phyloP scores from a whole-genome alignment of 495 filamentous ascomycete species.

The Xylaria telfairii region DNA sequence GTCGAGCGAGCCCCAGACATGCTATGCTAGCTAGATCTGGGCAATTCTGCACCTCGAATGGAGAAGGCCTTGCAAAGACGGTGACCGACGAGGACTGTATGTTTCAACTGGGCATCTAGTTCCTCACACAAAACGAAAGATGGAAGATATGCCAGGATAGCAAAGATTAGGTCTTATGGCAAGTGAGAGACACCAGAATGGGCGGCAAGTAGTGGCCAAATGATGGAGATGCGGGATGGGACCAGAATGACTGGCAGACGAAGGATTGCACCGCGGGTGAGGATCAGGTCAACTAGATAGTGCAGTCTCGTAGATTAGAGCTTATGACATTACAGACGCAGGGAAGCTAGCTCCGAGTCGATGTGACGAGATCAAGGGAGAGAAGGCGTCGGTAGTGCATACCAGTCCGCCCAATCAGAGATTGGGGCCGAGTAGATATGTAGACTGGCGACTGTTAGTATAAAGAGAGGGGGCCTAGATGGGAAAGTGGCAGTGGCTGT shows the following conservation, averaged over 20 bases:
- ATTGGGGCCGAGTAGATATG: background rate
- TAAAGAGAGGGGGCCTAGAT: background rate
- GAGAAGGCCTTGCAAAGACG: slow-evolving; percentile 15
- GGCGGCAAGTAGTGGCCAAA: slow-evolving; percentile 20
- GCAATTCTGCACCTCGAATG: slow-evolving; percentile 26
- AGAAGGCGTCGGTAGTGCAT: slow-evolving; percentile 20
- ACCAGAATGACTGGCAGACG: slow-evolving; percentile 24
- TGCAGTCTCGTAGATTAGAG: slow-evolving; percentile 5
- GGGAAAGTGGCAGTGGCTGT: slow-evolving; percentile 10
- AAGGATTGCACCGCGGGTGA: background rate
- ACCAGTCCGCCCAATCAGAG: background rate
- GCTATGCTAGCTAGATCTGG: slow-evolving; percentile 24
- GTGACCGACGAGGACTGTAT: slow-evolving; percentile 14
- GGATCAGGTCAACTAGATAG: slow-evolving; percentile 11
- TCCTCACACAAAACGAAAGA: slow-evolving; percentile 35
- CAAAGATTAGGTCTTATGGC: slow-evolving; percentile 36
- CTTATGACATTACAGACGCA: slow-evolving; percentile 13
- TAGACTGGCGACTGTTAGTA: background rate
- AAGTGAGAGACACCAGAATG: slow-evolving; percentile 18
- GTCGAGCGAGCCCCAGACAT: slow-evolving; percentile 56
- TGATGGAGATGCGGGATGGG: slow-evolving; percentile 22
- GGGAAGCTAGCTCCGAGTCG: slow-evolving; percentile 28
- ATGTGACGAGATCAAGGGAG: slow-evolving; percentile 28
- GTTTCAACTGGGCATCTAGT: slow-evolving; percentile 31
- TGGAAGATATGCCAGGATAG: slow-evolving; percentile 39